These are phyloP conservation scores for Proliferodiscus dingleyae DNA, from an alignment of 2,329 filamentous ascomycete genomes.

Conservation along the genomic window DNA sequence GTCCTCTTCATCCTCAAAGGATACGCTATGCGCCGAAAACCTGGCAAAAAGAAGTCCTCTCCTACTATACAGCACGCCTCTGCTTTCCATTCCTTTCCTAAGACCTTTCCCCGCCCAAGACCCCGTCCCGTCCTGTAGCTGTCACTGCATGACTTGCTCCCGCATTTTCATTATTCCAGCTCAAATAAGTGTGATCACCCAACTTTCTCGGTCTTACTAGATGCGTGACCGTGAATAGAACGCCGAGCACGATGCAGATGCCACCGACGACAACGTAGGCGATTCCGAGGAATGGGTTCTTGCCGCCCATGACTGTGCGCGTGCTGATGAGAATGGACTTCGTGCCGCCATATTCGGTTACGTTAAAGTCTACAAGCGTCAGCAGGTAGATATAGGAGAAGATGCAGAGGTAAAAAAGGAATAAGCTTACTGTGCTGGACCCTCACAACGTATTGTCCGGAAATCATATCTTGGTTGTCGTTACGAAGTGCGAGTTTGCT, in stretches of 20 bases:
- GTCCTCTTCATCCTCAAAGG: too few relatives aligned
- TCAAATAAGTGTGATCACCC: conserved; percentile 94
- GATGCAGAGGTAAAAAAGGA: too few relatives aligned
- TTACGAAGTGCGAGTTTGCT: conserved; percentile 90
- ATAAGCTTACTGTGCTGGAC: conserved; percentile 79
- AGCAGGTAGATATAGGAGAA: background rate
- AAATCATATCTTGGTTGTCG: conserved; percentile 60
- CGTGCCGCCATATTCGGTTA: conserved; percentile 72
- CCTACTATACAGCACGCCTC: background rate
- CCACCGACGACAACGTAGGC: conserved; percentile 93
- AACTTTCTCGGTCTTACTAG: conserved; percentile 94
- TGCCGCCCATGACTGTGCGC: conserved; percentile 86
- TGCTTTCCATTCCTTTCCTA: background rate
- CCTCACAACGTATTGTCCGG: conserved; percentile 70
- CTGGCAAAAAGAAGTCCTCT: too few relatives aligned
- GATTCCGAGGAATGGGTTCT: conserved; percentile 93
- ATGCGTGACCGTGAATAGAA: conserved; percentile 84
- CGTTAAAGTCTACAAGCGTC: conserved; percentile 65
- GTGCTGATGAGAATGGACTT: conserved; percentile 90
- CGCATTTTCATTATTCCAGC: conserved; percentile 77
- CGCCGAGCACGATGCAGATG: conserved; percentile 83
- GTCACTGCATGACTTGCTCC: conserved; percentile 44
- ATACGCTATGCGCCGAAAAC: too few relatives aligned
- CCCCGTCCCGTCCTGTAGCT: conserved; percentile 50
- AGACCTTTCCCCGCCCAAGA: conserved; percentile 2